Base-by-base conservation (phyloP, 2,329 filamentous ascomycete species). In the Alternaria novae-zelandiae region DNA sequence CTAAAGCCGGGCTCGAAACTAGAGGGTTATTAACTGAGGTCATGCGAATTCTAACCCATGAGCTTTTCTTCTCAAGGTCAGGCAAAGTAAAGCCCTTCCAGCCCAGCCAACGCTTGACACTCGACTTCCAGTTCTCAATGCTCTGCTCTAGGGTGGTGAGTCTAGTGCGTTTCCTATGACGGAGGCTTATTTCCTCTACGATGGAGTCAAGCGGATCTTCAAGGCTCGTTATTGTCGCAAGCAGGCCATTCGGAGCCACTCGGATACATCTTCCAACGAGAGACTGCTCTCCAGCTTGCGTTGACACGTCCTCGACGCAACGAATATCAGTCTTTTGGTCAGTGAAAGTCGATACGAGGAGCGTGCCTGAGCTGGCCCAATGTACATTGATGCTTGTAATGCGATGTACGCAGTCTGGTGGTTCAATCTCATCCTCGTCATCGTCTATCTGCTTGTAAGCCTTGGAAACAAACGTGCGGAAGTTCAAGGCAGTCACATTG, bases 381-480 rank as follows among this genome's bases (percentile, higher is more conserved):
- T 76, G 71, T 12, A 75, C 76, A 32, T 71, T 68, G 9, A 80
- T 49, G 61, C 72, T 73, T 41, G 72, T 76, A 12, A 80, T 70
- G 66, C 73, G 73, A 59, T 69, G 63, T 3, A 67, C 62, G 13
- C 54, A 15, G 45, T 57, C 51, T 45, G 36, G 28, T 13, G 43
- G 20, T 13, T 62, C 55, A 53, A 64, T 28, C 9, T 64, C 61
- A 53, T 55, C 23, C 5, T 58, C 57, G 12, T 63, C 60, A 23
- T 63, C 12, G 8, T 68, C 49, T 43, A 65, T 54, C 21, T 49
- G 61, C 45, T 46, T n/a, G 57, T 55, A 36, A 30, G 72, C 66
- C 55, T 68, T 72, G 41, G 77, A 75, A 45, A 77, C 54, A 41
- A 81, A 77, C 49, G 78, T 80, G 44, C 79, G 74, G 61, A 74